Base-by-base conservation (phyloP, 495 filamentous ascomycete species). In the Bacidia gigantensis region DNA sequence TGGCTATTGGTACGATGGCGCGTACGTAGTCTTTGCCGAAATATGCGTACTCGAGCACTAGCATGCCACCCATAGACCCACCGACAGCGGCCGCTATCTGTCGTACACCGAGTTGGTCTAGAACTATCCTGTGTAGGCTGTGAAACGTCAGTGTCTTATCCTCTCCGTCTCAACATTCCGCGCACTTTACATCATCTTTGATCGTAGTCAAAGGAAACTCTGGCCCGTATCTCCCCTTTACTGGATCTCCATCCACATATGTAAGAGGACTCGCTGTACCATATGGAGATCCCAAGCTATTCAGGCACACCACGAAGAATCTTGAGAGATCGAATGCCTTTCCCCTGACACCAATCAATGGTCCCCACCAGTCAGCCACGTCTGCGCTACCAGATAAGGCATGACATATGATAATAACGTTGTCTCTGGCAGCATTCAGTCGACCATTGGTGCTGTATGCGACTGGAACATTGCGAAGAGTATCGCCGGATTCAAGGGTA, bases 21-120 rank as follows among this genome's bases (percentile, higher is more conserved):
- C 84, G 83, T 25, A 98, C 89, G 60, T 96, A 96, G 58, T 94
- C 86, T 63, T 85, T 85, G 53, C 92, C 92, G 61, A 95, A 87
- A 68, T 93, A 98, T 44, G 92, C 86, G 74, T 93, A 98, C 66
- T 98, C 92, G 18, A 98, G 73, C 0, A 90, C 88, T 44, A 96
- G 79, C 92, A 96, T 96, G 56, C 92, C 92, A 48, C 92, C 92
- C 80, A 98, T 95, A 11, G 92, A 97, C n/a, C 92, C 92, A 55
- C 92, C 92, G 55, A 98, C 82, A 14, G 88, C 90, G 1, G 84
- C 81, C 3, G 92, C 92, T 51, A 98, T 76, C 62, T 89, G 84
- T 53, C 74, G 77, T 39, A 98, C 79, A 12, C 92, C 92, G 11
- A 98, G 70, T 46, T 93, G 83, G 60, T 97, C 90, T 10, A 98